Base-by-base conservation (phyloP, 2,329 filamentous ascomycete species). In the Trichoderma sp. region DNA sequence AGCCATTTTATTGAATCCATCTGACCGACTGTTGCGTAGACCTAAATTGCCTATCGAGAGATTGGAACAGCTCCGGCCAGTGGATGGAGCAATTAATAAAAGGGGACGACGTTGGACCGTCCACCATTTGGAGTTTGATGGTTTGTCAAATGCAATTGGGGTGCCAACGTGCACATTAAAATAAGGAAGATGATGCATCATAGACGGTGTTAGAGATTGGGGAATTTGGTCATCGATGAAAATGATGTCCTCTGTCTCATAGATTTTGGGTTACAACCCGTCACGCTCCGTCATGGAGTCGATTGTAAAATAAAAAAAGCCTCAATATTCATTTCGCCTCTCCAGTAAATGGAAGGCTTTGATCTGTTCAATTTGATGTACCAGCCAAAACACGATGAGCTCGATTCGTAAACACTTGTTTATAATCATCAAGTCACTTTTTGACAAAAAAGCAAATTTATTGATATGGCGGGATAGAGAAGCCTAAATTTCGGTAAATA, bases 291-390 rank as follows among this genome's bases (percentile, higher is more conserved):
- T 73, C 73, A 72, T 76, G 76, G 78, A 79, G 74, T 73, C 74
- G 78, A 76, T 78, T 81, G 80, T 81, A 81, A 81, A 81, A 80
- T 81, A 80, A 81, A 79, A 80, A 81, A 79, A 81, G 76, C 76
- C 77, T 80, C 78, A 79, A 68, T 78, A 21, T 49, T 79, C 77
- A 78, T 79, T 78, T 77, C 76, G 75, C 72, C 77, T 77, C 75
- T 77, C 77, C 75, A 74, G 75, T 72, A 74, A 70, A 76, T 70
- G 73, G 76, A 77, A 74, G 75, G 70, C 74, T 75, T 78, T 75
- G 70, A 59, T 73, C 75, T 76, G 72, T 75, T 72, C 70, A 70
- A 68, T 59, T 19, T 37, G 33, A 16, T n/a, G 47, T 16, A 35
- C 47, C 8, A 31, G 14, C 31, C 16, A 24, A n/a, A n/a, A 37